Percentiles rank a stretch among this genome's conserved stretches.
Conservation (phyloP, 2,329 filamentous ascomycete species). For the Myriosclerotinia duriaeana region DNA sequence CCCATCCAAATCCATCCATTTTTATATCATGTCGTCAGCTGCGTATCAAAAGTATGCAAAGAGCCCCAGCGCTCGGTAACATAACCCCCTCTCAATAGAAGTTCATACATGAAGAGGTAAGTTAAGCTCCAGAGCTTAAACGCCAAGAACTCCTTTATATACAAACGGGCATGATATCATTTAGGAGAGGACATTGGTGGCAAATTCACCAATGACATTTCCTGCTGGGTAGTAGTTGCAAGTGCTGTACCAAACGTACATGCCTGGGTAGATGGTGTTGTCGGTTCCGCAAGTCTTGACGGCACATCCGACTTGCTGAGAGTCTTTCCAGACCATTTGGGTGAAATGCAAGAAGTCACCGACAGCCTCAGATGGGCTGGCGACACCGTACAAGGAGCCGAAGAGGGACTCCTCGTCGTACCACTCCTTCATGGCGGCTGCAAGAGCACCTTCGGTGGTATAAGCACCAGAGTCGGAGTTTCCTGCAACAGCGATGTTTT, state of each 20-base stretch:
- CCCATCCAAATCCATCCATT: conserved; percentile 17
- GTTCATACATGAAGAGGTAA: conserved; percentile 24
- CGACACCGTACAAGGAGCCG: conserved; percentile 56
- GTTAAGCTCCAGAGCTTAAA: conserved; percentile 21
- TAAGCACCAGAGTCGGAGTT: conserved; percentile 48
- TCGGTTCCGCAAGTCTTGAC: conserved; percentile 51
- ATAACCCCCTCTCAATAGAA: conserved; percentile 23
- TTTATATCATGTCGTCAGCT: conserved; percentile 10
- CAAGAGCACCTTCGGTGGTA: conserved; percentile 56
- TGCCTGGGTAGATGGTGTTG: conserved; percentile 57
- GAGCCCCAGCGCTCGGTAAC: conserved; percentile 17
- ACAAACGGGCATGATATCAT: conserved; percentile 24
- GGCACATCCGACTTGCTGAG: conserved; percentile 62
- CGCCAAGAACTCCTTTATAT: conserved; percentile 22
- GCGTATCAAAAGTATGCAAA: conserved; percentile 15
- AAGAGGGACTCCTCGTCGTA: conserved; percentile 74
- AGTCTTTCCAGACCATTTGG: conserved; percentile 69
- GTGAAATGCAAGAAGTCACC: conserved; percentile 58
- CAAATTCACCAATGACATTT: conserved; percentile 20
- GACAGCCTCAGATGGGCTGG: conserved; percentile 51
- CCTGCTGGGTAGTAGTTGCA: conserved; percentile 28
- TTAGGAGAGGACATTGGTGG: conserved; percentile 18
- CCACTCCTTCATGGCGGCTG: conserved; percentile 74
- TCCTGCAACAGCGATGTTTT: conserved; percentile 72
- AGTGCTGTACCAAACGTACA: conserved; percentile 66